A percentile compares a stretch with the other conserved stretches of the same genome.
phyloP scores from a whole-genome alignment of 1,139 yeast species.

The Saccharomyces uvarum region DNA sequence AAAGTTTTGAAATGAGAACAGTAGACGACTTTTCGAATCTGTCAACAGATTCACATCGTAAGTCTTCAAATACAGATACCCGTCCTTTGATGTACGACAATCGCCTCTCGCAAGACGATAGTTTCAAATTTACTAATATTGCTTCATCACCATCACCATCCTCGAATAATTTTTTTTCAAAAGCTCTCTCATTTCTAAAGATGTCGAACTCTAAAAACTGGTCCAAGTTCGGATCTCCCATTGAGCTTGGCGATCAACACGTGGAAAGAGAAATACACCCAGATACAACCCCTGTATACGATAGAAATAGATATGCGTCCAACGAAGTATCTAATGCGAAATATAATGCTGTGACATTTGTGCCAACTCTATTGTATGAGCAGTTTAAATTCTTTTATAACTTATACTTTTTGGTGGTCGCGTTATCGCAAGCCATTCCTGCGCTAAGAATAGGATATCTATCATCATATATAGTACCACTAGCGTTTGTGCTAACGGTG shows the following conservation, averaged over 20 bases:
- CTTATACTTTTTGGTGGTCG: slow-evolving; percentile 83
- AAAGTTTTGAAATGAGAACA: slow-evolving; percentile 27
- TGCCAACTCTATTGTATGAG: slow-evolving; percentile 84
- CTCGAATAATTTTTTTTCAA: background rate
- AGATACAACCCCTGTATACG: slow-evolving; percentile 33
- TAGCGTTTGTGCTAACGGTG: slow-evolving; percentile 83
- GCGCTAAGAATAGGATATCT: slow-evolving; percentile 86
- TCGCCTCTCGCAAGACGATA: slow-evolving; percentile 12
- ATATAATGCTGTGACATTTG: slow-evolving; percentile 78
- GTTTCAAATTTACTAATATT: slow-evolving; percentile 3
- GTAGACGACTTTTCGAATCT: slow-evolving; percentile 19
- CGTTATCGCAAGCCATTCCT: slow-evolving; percentile 89
- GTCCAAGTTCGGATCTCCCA: slow-evolving; percentile 7
- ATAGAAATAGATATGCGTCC: slow-evolving; percentile 45
- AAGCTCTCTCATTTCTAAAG: background rate
- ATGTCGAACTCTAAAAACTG: background rate
- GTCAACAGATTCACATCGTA: slow-evolving; percentile 21
- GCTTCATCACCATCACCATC: slow-evolving; percentile 2
- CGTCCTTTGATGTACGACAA: slow-evolving; percentile 12
- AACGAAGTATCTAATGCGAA: slow-evolving; percentile 92
- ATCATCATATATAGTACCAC: slow-evolving; percentile 86
- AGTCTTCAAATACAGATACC: slow-evolving; percentile 22
- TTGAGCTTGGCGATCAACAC: slow-evolving; percentile 31
- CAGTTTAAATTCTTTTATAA: slow-evolving; percentile 97
- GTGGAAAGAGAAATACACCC: slow-evolving; percentile 37